These are phyloP conservation scores for Alternaria longipes DNA, from an alignment of 2,329 filamentous ascomycete genomes.

Conservation along the genomic window DNA sequence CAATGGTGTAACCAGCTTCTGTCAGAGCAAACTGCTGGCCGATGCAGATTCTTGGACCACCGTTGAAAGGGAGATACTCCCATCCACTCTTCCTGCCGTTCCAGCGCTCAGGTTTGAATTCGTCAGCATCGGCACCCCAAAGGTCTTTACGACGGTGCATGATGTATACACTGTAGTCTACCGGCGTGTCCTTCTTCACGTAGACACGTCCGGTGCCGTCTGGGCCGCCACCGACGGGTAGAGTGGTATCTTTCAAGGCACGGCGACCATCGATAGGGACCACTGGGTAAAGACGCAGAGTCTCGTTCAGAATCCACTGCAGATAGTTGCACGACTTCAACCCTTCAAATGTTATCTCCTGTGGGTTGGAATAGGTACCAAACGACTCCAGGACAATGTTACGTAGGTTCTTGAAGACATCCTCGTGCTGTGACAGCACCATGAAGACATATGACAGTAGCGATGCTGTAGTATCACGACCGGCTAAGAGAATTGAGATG, in stretches of 20 bases:
- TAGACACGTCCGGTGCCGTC: conserved; percentile 47
- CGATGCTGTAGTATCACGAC: conserved; percentile 84
- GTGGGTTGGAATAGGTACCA: conserved; percentile 51
- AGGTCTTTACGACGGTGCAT: conserved; percentile 50
- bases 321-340: conserved; percentile 47
- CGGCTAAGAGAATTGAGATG: conserved; percentile 81
- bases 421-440: conserved; percentile 49
- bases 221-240: conserved; percentile 49
- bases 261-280: conserved; percentile 45
- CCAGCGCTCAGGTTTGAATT: conserved; percentile 49
- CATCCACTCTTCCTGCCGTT: conserved; percentile 44
- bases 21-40: conserved; percentile 47
- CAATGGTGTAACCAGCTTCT: conserved; percentile 41
- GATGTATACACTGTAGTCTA: conserved; percentile 42
- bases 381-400: conserved; percentile 51
- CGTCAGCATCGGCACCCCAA: conserved; percentile 49
- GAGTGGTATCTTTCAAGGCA: conserved; percentile 43
- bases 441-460: conserved; percentile 78
- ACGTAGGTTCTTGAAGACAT: conserved; percentile 47
- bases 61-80: conserved; percentile 49
- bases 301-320: conserved; percentile 47
- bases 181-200: conserved; percentile 39
- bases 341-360: conserved; percentile 53
- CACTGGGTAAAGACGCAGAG: conserved; percentile 46
- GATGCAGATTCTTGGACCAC: conserved; percentile 45